These are phyloP conservation scores for Alternaria novae-zelandiae DNA, from an alignment of 2,329 filamentous ascomycete species.

Conservation along the genomic window DNA sequence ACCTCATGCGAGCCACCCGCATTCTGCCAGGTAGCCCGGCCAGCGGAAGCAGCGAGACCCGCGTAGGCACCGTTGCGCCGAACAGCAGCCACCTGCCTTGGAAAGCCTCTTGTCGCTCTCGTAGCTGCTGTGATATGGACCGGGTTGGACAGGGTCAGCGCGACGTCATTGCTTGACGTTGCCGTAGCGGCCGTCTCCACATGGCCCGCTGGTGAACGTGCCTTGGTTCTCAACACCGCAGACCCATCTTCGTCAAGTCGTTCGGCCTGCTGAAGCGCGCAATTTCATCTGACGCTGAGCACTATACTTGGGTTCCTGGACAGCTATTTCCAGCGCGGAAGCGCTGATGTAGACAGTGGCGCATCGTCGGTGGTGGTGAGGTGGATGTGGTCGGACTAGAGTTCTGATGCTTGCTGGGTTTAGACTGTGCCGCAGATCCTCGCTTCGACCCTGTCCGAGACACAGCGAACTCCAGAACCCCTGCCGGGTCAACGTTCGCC, in stretches of 20 bases:
- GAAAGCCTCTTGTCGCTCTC: constrained; percentile 23
- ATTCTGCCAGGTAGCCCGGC: constrained; percentile 31
- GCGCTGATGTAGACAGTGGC: constrained; percentile 17
- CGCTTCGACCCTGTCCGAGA: constrained; percentile 36
- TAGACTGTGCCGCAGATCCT: constrained; percentile 37
- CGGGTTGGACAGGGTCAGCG: background rate
- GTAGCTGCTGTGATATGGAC: constrained; percentile 11
- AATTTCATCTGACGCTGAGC: constrained; percentile 23
- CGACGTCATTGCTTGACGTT: constrained; percentile 15
- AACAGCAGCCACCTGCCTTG: constrained; percentile 23
- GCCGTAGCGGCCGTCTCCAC: background rate
- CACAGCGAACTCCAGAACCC: constrained; percentile 30
- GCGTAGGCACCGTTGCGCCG: constrained; percentile 29
- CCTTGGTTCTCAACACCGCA: background rate
- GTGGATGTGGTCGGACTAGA: constrained; percentile 29
- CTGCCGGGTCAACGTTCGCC: constrained; percentile 20
- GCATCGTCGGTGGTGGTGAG: constrained; percentile 29
- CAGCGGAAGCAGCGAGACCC: constrained; percentile 43
- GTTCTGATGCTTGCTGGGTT: constrained; percentile 41
- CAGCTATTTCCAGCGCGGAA: constrained; percentile 21
- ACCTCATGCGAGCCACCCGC: constrained; percentile 40
- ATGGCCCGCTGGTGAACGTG: background rate
- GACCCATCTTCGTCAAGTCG: constrained; percentile 11
- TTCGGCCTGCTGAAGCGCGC: constrained; percentile 13
- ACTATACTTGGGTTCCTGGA: constrained; percentile 23